phyloP scores from a whole-genome alignment of 2,329 filamentous ascomycete genomes.

The Neodidymelliopsis sp. region DNA sequence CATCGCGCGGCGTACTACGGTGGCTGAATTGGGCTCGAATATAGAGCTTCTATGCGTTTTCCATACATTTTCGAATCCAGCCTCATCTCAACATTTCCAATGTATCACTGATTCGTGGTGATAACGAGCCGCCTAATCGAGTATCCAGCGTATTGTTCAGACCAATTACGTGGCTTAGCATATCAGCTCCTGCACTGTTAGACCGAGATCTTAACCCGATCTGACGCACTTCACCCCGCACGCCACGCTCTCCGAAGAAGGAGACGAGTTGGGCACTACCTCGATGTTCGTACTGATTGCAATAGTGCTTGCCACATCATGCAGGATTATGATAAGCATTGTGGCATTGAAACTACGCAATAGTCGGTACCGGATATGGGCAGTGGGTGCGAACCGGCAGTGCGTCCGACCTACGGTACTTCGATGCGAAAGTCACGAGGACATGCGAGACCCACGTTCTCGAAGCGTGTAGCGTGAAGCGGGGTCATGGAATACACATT shows the following conservation, averaged over 20 bases:
- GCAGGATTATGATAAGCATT: constrained; percentile 8
- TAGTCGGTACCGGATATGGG: constrained; percentile 9
- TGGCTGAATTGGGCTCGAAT: not conserved
- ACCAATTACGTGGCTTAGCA: constrained; percentile 13
- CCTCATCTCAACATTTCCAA: not conserved
- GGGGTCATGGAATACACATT: constrained; percentile 25
- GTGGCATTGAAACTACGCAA: constrained; percentile 5
- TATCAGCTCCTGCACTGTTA: constrained; percentile 16
- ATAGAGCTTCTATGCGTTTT: not conserved
- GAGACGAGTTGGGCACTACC: constrained; percentile 2
- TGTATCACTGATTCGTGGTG: not conserved
- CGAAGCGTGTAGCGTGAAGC: constrained; percentile 22
- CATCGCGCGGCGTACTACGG: not conserved
- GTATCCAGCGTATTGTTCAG: not conserved
- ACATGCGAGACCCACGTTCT: constrained; percentile 23
- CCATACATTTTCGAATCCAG: not conserved
- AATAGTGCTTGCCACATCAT: constrained; percentile 7
- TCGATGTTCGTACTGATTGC: constrained; percentile 1
- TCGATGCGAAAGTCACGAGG: constrained; percentile 33
- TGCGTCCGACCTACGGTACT: constrained; percentile 25
- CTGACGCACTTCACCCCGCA: constrained; percentile 14
- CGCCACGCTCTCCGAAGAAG: constrained; percentile 9
- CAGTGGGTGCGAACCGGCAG: constrained; percentile 28
- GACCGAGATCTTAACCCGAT: constrained; percentile 21
- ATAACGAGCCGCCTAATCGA: constrained; percentile 1